Evolutionary conservation across 1,139 yeast species (phyloP).

Genomic region (Saccharomyces uvarum): DNA sequence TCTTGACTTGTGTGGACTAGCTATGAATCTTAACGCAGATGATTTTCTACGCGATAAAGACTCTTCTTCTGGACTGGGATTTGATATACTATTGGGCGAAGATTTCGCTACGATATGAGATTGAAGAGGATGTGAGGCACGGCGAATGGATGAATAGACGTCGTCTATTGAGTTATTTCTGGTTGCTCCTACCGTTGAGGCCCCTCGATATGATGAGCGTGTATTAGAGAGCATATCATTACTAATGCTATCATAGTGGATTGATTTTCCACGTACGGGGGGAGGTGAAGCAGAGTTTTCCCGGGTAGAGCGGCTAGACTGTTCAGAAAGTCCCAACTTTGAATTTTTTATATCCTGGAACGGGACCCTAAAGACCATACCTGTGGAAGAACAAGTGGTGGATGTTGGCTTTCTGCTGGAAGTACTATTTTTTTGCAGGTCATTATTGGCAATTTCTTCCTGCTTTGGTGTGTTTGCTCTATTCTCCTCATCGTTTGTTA

Average conservation of each 20-base stretch:
- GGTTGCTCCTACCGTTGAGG: slow-evolving; percentile 9
- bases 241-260: background rate
- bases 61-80: background rate
- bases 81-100: background rate
- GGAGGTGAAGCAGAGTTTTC: background rate
- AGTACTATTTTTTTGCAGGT: background rate
- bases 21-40: background rate
- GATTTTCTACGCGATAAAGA: background rate
- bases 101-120: background rate
- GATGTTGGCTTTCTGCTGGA: background rate
- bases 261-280: background rate
- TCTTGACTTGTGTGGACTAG: slow-evolving; percentile 4
- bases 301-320: background rate
- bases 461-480: background rate
- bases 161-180: slow-evolving; percentile 2
- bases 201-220: slow-evolving; percentile 7
- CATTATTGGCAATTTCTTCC: background rate
- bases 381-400: slow-evolving; percentile 28
- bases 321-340: background rate
- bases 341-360: slow-evolving; percentile 40
- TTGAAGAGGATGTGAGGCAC: slow-evolving; percentile 10
- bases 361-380: slow-evolving; percentile 47
- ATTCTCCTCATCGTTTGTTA: background rate
- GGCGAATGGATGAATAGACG: slow-evolving; percentile 4
- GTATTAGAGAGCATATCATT: slow-evolving; percentile 1